Evolutionary conservation across 441 rosid species (phyloP).

Genomic region (Iberis amara): DNA sequence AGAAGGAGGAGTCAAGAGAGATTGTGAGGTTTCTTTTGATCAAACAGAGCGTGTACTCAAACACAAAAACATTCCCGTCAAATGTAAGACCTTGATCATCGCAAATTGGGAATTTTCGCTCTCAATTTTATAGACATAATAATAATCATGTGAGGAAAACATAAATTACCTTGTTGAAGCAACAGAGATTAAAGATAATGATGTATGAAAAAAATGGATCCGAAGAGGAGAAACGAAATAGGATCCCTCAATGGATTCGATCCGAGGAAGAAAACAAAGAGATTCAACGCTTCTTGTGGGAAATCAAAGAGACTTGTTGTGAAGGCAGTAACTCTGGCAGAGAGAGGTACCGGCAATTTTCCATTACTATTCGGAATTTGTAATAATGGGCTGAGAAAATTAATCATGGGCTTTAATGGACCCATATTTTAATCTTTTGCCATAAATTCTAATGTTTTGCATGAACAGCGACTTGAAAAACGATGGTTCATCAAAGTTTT

Average conservation of each 20-base stretch:
- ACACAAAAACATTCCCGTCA: neutral
- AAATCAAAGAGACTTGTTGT: constrained; percentile 27
- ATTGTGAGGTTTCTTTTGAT: neutral
- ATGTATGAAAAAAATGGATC: constrained; percentile 16
- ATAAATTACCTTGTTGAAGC: constrained; percentile 16
- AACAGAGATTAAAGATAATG: neutral
- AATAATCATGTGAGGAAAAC: constrained; percentile 14
- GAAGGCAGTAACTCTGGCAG: neutral
- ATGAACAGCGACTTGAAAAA: too few species aligned
- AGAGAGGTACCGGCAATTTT: neutral
- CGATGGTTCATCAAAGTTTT: too few species aligned
- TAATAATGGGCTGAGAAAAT: too few species aligned
- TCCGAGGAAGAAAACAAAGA: constrained; percentile 12
- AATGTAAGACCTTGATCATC: constrained; percentile 26
- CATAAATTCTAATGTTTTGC: too few species aligned
- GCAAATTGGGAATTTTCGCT: neutral
- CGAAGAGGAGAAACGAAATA: constrained; percentile 3
- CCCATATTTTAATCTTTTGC: too few species aligned
- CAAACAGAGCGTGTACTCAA: constrained; percentile 10
- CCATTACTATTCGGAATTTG: too few species aligned
- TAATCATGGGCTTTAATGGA: too few species aligned
- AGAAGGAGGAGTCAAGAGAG: constrained; percentile 1
- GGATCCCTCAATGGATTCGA: constrained; percentile 5
- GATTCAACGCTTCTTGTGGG: constrained; percentile 31
- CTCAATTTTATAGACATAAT: neutral